phyloP scores from a whole-genome alignment of 1,284 basidiomycete species.

The Coniferiporia weirii region DNA sequence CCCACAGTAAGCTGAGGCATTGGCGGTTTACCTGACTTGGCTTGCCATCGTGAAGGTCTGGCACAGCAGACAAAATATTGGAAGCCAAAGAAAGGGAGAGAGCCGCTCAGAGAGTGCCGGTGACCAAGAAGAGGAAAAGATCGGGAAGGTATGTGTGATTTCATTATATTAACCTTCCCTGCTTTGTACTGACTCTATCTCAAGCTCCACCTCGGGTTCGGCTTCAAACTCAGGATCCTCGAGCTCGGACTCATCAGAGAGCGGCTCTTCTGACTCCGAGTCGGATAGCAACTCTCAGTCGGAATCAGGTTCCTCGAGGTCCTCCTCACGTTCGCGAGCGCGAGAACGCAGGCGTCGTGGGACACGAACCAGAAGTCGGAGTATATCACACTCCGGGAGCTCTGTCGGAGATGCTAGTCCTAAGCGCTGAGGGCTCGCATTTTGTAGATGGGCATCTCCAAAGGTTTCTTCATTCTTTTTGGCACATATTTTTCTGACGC shows the following conservation, averaged over 20 bases:
- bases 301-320: conserved; percentile 1
- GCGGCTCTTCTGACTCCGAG: conserved; percentile 1
- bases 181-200: conserved; percentile 25
- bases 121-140: conserved; percentile 41
- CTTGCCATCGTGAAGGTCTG: conserved; percentile 38
- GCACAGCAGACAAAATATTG: conserved; percentile 68
- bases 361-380: background rate
- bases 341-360: background rate
- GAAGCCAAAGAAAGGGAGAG: conserved; percentile 60
- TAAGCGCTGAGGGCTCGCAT: background rate
- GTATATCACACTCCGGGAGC: background rate
- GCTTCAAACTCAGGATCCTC: conserved; percentile 34
- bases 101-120: conserved; percentile 29
- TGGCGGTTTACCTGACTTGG: conserved; percentile 8
- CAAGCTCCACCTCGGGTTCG: conserved; percentile 43
- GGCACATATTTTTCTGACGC: background rate
- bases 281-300: background rate
- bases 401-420: background rate
- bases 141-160: conserved; percentile 23
- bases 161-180: background rate
- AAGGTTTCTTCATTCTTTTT: background rate
- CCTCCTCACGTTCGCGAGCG: background rate
- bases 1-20: conserved; percentile 18
- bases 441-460: background rate
- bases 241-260: background rate